A percentile compares a stretch with the other conserved stretches of the same genome.
Conservation (phyloP, 2,329 filamentous ascomycete genomes). For the Phyllosticta citribraziliensis region DNA sequence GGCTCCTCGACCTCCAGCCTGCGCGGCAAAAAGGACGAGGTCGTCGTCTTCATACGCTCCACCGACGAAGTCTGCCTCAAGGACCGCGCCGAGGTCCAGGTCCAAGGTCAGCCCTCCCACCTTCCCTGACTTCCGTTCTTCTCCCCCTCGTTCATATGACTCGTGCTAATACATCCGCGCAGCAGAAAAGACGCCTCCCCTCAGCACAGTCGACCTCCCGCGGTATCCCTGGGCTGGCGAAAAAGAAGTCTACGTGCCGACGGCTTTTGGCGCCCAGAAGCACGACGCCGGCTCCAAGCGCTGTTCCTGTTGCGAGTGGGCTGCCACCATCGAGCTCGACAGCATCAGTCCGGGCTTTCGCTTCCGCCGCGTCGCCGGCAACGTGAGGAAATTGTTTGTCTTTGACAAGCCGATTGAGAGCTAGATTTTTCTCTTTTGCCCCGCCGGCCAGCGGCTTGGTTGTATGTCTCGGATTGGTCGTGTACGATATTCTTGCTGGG, state of each 20-base stretch:
- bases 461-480: no score
- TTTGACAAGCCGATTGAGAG: neutral
- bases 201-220: neutral
- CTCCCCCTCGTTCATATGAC: neutral
- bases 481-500: no score
- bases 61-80: neutral
- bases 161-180: neutral
- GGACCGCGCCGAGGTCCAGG: neutral
- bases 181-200: neutral
- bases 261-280: neutral
- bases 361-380: neutral
- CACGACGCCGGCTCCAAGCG: neutral
- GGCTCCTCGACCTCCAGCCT: neutral
- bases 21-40: neutral
- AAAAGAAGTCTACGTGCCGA: neutral
- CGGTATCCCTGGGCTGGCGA: neutral
- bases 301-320: neutral
- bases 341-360: neutral
- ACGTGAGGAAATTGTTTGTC: neutral
- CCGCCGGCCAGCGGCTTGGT: no score
- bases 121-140: neutral
- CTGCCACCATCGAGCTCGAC: neutral
- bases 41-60: neutral
- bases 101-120: neutral
- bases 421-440: neutral